Evolutionary conservation across 2,329 filamentous ascomycete genomes (phyloP).

Genomic region (Ciborinia camelliae): DNA sequence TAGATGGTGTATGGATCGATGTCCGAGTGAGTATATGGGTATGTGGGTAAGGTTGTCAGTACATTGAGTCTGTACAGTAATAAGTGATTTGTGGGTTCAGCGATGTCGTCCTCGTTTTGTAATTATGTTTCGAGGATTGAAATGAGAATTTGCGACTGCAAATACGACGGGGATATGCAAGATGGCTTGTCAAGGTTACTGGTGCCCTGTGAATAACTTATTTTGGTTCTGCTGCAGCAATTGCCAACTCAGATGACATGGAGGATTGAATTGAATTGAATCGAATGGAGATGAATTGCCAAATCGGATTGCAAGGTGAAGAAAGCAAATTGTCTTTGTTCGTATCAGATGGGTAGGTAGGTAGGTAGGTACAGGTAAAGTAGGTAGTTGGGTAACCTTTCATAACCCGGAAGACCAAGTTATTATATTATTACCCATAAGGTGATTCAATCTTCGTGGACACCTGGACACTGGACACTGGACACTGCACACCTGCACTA

Average conservation of each 20-base stretch:
- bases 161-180: constrained; percentile 15
- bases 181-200: constrained; percentile 21
- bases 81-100: constrained; percentile 17
- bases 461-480: no score
- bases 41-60: not conserved
- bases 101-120: constrained; percentile 5
- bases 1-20: constrained; percentile 3
- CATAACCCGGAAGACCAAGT: no score
- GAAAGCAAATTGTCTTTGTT: constrained; percentile 8
- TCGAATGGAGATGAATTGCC: constrained; percentile 9
- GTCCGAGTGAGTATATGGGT: not conserved
- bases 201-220: not conserved
- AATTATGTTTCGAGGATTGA: constrained; percentile 1
- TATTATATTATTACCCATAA: no score
- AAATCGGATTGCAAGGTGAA: not conserved
- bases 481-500: no score
- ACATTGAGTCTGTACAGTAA: no score
- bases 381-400: no score
- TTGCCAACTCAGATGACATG: constrained; percentile 15
- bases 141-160: constrained; percentile 4
- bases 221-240: constrained; percentile 13
- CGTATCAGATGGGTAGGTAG: no score
- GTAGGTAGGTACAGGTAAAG: no score
- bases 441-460: constrained; percentile 9
- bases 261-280: not conserved